Base-by-base conservation (phyloP, 495 filamentous ascomycete genomes). In the Penicillium cinerascens region DNA sequence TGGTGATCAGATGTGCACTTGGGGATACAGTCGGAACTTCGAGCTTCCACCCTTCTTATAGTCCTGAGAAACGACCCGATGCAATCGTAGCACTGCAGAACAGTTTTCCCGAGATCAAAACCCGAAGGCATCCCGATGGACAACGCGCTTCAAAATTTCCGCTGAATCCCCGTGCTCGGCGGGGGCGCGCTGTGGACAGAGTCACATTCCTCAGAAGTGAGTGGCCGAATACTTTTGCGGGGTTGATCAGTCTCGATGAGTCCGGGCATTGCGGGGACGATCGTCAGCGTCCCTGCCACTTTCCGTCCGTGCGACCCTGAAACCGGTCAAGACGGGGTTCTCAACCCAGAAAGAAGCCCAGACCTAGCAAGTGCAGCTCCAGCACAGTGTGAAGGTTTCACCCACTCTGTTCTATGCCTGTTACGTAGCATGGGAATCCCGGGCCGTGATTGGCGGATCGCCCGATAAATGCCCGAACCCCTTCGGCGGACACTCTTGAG, bases 381-480 rank as follows among this genome's bases (percentile, higher is more conserved):
- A 29, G 26, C 26, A 29, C 7, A 39, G 37, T n/a, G 10, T 20
- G 16, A 39, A 17, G n/a, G 37, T 39, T 39, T 11, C n/a, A 39
- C 10, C 37, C 37, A 39, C 37, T 0, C 13, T 5, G 16, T 18
- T n/a, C 10, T 10, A 10, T 33, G 29, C n/a, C n/a, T 2, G 29
- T 29, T 33, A 10, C 11, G 1, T 13, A 13, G 29, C 3, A 15
- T 3, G 23, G 20, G 23, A 33, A 9, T 29, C 17, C 1, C 37
- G 36, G 7, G 15, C 20, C n/a, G 1, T 61, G 56, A 70, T 72
- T 72, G 67, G 69, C 18, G 29, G 39, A 16, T 44, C 0, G 42
- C 22, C 69, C 69, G 69, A 69, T 49, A 67, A 72, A 60, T 66
- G 55, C 42, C 69, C 69, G 69, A 38, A n/a, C 44, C n/a, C 23